phyloP scores from a whole-genome alignment of 148 eudicot species.

The Cornus kousa region DNA sequence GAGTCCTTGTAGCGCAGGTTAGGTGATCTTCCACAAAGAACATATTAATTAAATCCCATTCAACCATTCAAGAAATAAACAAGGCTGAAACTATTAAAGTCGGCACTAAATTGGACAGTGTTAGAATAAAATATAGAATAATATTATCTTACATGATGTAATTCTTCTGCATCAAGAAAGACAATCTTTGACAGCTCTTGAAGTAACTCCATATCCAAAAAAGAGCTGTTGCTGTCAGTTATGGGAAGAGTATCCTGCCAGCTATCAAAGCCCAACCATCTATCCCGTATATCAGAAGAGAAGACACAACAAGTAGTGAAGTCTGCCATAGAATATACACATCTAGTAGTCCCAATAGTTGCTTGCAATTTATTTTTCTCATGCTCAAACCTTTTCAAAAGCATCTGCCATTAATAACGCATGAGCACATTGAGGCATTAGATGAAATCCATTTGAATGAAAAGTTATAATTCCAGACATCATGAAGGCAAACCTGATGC shows the following conservation, averaged over 20 bases:
- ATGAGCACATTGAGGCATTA: neutral
- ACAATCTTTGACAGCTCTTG: conserved; percentile 49
- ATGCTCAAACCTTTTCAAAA: conserved; percentile 45
- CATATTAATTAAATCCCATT: neutral
- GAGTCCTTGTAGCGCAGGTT: no score
- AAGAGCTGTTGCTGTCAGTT: conserved; percentile 63
- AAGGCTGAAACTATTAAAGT: neutral
- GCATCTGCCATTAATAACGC: conserved; percentile 42
- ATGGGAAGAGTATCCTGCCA: conserved; percentile 67
- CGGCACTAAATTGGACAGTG: neutral
- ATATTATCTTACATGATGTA: conserved; percentile 41
- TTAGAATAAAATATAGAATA: neutral
- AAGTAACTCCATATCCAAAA: conserved; percentile 65
- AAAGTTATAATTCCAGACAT: neutral
- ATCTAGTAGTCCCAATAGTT: conserved; percentile 24
- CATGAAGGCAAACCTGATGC: conserved; percentile 54
- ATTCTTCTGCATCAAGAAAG: conserved; percentile 46
- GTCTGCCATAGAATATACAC: conserved; percentile 20
- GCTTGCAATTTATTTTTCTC: conserved; percentile 54
- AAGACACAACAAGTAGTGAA: conserved; percentile 53
- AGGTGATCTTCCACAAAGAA: no score
- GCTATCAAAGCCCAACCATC: conserved; percentile 42
- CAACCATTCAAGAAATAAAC: neutral
- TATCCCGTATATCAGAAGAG: conserved; percentile 46
- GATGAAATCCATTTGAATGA: neutral